Conservation (phyloP, 1,284 basidiomycete genomes). For the Leccinum pallidistipes region DNA sequence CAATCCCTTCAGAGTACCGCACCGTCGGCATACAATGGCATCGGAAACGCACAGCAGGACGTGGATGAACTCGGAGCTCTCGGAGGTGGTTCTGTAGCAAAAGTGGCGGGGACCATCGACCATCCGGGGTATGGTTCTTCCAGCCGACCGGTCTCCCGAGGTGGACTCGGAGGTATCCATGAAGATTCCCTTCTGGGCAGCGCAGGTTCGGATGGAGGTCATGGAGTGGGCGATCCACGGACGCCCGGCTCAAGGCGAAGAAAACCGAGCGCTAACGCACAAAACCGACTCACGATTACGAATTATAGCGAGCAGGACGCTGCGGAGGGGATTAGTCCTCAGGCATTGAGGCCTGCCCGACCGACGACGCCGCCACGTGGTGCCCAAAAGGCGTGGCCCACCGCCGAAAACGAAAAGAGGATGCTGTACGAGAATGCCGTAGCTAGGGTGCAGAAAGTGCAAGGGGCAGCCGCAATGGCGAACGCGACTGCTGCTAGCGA, state of each 20-base stretch:
- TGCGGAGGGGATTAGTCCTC: constrained; percentile 30
- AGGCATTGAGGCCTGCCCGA: constrained; percentile 14
- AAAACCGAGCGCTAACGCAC: constrained; percentile 27
- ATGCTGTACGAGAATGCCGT: constrained; percentile 66
- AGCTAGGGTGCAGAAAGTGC: constrained; percentile 56
- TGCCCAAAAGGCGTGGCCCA: constrained; percentile 41
- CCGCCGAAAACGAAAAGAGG: constrained; percentile 68
- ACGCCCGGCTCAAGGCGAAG: constrained; percentile 15
- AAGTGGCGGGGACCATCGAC: constrained; percentile 23
- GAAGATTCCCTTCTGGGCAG: constrained; percentile 14
- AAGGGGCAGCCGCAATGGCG: constrained; percentile 42
- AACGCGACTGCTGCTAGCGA: constrained; percentile 30
- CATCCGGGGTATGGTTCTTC: constrained; percentile 30
- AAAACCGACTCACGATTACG: constrained; percentile 38
- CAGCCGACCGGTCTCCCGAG: constrained; percentile 21
- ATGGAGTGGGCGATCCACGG: constrained; percentile 9
- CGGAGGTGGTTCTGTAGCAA: constrained; percentile 19
- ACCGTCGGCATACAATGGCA: constrained; percentile 21
- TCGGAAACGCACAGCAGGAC: constrained; percentile 13
- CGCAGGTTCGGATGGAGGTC: constrained; percentile 4
- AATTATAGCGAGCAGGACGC: constrained; percentile 38
- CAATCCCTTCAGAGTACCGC: constrained; percentile 36
- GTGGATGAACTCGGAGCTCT: constrained; percentile 35
- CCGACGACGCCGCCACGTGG: constrained; percentile 13
- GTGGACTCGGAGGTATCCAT: constrained; percentile 27